These are phyloP conservation scores for Saccharomyces mikatae DNA, from an alignment of 805 yeast species.

Conservation along the genomic window DNA sequence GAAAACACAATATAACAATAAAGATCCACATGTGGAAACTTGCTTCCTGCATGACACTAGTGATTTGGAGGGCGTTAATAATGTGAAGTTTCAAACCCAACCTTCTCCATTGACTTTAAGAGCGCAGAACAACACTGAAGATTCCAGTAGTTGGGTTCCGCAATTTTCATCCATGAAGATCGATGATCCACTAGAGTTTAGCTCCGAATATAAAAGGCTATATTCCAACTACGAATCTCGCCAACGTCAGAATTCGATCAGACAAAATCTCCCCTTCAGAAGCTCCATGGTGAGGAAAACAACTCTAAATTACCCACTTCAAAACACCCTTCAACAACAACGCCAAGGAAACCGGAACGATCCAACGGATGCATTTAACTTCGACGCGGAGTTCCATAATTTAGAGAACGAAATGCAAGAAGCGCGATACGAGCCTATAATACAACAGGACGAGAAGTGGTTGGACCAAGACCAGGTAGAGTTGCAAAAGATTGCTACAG, in stretches of 20 bases:
- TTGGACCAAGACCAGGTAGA: constrained; percentile 18
- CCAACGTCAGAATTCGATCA: background rate
- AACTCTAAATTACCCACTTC: background rate
- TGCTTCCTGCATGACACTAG: background rate
- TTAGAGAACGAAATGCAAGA: constrained; percentile 19
- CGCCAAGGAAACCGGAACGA: background rate
- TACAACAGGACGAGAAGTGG: background rate
- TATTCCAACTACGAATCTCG: constrained; percentile 20
- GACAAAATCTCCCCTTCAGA: background rate
- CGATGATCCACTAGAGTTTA: constrained; percentile 26
- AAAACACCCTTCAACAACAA: background rate
- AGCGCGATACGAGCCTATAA: background rate
- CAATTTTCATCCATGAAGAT: constrained; percentile 24
- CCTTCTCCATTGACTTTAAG: background rate
- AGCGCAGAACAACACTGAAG: background rate
- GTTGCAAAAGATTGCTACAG: constrained; percentile 22
- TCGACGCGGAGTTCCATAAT: constrained; percentile 18
- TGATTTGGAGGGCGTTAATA: background rate
- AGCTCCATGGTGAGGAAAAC: background rate
- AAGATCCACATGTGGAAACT: background rate
- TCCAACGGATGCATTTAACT: constrained; percentile 4
- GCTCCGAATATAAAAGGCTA: constrained; percentile 21
- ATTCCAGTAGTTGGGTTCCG: constrained; percentile 12
- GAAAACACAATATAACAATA: background rate
- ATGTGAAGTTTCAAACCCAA: background rate